These are phyloP conservation scores for Eimeria sp. DNA, from an alignment of 169 alveolate species.

Conservation along the genomic window DNA sequence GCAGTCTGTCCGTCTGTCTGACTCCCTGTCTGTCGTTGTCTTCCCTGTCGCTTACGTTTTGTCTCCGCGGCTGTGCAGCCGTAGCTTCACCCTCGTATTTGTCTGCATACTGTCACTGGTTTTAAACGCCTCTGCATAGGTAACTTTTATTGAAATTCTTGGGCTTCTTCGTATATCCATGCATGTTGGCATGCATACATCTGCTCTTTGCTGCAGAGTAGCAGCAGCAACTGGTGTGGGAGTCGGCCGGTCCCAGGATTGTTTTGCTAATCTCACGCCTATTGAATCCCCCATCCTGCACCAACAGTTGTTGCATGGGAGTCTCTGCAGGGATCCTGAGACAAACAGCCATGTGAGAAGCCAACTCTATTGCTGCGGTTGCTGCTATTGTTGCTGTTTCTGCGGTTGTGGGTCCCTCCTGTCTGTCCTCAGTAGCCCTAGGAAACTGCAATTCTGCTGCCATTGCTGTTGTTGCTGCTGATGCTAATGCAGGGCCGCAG, in stretches of 20 bases:
- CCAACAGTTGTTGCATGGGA: constrained; percentile 38
- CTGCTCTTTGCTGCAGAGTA: neutral
- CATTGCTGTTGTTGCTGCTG: neutral
- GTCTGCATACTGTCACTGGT: neutral
- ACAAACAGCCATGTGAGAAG: constrained; percentile 41
- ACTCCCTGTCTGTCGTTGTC: neutral
- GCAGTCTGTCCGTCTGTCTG: neutral
- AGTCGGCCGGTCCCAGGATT: neutral
- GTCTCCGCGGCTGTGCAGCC: neutral
- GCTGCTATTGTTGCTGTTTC: neutral
- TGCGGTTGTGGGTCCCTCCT: neutral
- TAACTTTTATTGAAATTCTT: neutral
- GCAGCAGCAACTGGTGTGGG: neutral
- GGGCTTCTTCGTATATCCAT: neutral
- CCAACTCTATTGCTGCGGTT: neutral
- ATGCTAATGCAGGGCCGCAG: constrained; percentile 23
- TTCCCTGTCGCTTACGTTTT: neutral
- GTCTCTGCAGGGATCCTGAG: constrained; percentile 4
- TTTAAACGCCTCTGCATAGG: neutral
- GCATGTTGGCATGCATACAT: neutral
- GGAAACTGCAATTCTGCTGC: neutral
- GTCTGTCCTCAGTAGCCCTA: neutral
- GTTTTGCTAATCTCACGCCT: neutral
- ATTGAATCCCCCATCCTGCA: neutral
- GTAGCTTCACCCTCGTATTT: neutral